These are phyloP conservation scores for Dalechampia spathulata DNA, from an alignment of 441 rosid genomes.

Conservation along the genomic window DNA sequence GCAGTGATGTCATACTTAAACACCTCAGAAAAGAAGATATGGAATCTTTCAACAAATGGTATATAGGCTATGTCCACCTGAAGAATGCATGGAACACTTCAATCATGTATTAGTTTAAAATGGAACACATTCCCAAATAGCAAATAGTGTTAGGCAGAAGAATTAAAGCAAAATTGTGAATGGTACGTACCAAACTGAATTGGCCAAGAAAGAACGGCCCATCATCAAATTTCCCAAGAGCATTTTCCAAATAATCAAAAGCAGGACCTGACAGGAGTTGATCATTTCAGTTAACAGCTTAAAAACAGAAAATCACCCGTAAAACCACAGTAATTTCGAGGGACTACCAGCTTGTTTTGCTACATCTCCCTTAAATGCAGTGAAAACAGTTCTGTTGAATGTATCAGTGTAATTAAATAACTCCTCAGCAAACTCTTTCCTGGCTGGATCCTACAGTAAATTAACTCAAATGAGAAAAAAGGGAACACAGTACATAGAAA, in stretches of 20 bases:
- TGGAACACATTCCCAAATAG: neutral
- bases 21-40: conserved; percentile 38
- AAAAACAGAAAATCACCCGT: neutral
- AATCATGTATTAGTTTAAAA: too few relatives aligned
- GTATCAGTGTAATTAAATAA: conserved; percentile 45
- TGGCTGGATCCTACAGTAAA: conserved; percentile 60
- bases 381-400: conserved; percentile 29
- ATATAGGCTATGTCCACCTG: conserved; percentile 79
- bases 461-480: too few relatives aligned
- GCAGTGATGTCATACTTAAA: conserved; percentile 50
- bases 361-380: conserved; percentile 57
- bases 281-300: neutral
- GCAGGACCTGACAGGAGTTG: conserved; percentile 41
- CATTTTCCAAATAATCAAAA: conserved; percentile 66
- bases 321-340: neutral
- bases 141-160: neutral
- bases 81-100: neutral
- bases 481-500: too few relatives aligned
- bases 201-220: conserved; percentile 88
- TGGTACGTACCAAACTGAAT: conserved; percentile 53
- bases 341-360: conserved; percentile 47
- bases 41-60: conserved; percentile 62
- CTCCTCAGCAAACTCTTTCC: conserved; percentile 59
- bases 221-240: conserved; percentile 57
- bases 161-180: neutral